Evolutionary conservation across 2,329 filamentous ascomycete genomes (phyloP), one percentile per base, ranked within the genome.

Genomic region (Gaeumannomyces sp.): DNA sequence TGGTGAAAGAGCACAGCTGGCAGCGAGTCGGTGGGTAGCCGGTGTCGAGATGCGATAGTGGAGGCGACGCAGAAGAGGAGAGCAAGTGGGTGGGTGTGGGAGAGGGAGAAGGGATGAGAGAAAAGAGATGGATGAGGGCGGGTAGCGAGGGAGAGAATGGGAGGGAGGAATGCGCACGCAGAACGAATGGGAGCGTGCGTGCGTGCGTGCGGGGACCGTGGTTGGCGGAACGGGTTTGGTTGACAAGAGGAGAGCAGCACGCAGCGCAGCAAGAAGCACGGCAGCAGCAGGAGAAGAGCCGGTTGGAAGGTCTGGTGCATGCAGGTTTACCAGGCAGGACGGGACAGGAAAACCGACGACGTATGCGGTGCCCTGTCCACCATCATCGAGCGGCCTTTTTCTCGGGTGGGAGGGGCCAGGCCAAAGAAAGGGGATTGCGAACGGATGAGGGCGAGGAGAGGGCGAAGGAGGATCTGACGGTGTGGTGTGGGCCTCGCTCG

Each of bases 211-310:
- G 57, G 53, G 59, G 64, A 45, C 62, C 64, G 65, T 66, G 63
- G 65, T 63, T 65, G 63, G 63, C 61, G 65, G 64, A 66, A 66
- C 64, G 65, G 62, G 61, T 61, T 50, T 28, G 62, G 61, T 61
- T 50, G 28, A 59, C n/a, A 19, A 53, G 56, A 60, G n/a, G 45
- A 11, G 13, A 11, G 16, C 16, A 45, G 38, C 38, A 45, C 38
- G 38, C 38, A 45, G 38, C 38, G 19, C 38, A 45, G 38, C 38
- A 45, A 45, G 16, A 45, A 19, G 38, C 38, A 45, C 38, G 38
- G 38, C 38, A 45, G 38, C 38, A 45, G 38, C 38, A 45, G 58
- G 7, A 53, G 33, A 64, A 59, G 57, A 33, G 50, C 50, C 38
- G 64, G 59, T 33, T 60, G 60, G 35, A 28, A 22, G 50, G 38